Evolutionary conservation across 768 basidiomycete species (phyloP).

Genomic region (Mycena galericulata): DNA sequence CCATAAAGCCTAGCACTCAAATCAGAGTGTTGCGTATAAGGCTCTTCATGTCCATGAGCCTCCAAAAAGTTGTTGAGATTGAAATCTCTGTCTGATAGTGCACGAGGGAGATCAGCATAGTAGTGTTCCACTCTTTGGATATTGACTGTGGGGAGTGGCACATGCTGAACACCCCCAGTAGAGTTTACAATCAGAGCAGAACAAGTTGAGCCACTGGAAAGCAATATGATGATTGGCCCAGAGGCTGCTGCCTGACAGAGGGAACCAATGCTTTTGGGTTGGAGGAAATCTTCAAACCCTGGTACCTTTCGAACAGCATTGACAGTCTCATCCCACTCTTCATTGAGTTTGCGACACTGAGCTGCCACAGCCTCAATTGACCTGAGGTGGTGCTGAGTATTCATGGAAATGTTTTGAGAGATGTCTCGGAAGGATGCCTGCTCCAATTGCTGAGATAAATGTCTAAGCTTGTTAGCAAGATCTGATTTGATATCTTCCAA

Average conservation of each 20-base stretch:
- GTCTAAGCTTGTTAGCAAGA: background rate
- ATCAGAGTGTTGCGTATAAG: no score
- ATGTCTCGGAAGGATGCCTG: no score
- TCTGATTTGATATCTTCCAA: background rate
- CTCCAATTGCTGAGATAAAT: background rate
- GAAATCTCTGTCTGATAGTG: no score
- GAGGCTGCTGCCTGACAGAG: background rate
- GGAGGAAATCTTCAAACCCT: background rate
- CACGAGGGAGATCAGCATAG: no score
- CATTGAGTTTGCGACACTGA: background rate
- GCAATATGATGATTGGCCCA: background rate
- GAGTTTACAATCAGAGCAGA: background rate
- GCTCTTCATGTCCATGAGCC: no score
- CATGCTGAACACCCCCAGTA: background rate
- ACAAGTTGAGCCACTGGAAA: background rate
- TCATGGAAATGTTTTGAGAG: background rate
- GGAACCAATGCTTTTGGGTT: background rate
- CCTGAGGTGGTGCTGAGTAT: background rate
- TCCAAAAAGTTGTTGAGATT: no score
- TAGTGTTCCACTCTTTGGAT: no score
- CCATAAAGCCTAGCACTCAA: background rate
- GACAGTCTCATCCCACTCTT: background rate
- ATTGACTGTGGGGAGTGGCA: background rate
- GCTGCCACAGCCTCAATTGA: background rate
- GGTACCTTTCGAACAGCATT: background rate